Percentiles rank a stretch among this genome's conserved stretches.
These are phyloP conservation scores for Akanthomyces lecanii DNA, from an alignment of 2,329 filamentous ascomycete species.

Conservation along the genomic window DNA sequence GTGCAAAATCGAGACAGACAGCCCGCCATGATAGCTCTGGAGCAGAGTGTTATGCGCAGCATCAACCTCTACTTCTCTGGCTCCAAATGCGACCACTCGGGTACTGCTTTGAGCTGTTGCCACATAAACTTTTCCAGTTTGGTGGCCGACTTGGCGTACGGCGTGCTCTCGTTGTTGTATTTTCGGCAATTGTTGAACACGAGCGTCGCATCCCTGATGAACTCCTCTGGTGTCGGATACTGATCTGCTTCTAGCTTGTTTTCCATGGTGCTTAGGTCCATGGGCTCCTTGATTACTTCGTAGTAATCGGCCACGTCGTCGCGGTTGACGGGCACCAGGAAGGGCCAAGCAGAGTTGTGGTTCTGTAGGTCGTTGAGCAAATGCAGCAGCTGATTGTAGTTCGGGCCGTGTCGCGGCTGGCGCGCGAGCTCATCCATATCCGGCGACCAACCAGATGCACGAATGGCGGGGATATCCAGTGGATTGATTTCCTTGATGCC, in stretches of 20 bases:
- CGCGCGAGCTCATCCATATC: constrained; percentile 97
- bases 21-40: neutral
- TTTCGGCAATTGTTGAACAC: constrained; percentile 92
- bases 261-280: constrained; percentile 97
- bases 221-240: constrained; percentile 88
- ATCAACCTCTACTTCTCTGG: constrained; percentile 37
- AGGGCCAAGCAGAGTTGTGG: constrained; percentile 89
- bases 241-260: constrained; percentile 89
- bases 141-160: constrained; percentile 92
- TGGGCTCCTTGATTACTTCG: constrained; percentile 95
- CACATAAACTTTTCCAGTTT: constrained; percentile 95
- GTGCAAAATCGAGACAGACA: neutral
- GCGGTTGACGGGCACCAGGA: constrained; percentile 86
- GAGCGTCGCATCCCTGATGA: constrained; percentile 80
- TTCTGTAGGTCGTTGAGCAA: constrained; percentile 95
- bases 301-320: constrained; percentile 99
- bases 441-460: constrained; percentile 87
- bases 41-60: neutral
- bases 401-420: constrained; percentile 90
- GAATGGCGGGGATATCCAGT: constrained; percentile 81
- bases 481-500: constrained; percentile 75
- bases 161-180: constrained; percentile 94
- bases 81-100: constrained; percentile 76
- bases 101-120: constrained; percentile 84
- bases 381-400: constrained; percentile 90